Base-by-base conservation (phyloP, 805 yeast genomes). In the Lipomyces anomalus region DNA sequence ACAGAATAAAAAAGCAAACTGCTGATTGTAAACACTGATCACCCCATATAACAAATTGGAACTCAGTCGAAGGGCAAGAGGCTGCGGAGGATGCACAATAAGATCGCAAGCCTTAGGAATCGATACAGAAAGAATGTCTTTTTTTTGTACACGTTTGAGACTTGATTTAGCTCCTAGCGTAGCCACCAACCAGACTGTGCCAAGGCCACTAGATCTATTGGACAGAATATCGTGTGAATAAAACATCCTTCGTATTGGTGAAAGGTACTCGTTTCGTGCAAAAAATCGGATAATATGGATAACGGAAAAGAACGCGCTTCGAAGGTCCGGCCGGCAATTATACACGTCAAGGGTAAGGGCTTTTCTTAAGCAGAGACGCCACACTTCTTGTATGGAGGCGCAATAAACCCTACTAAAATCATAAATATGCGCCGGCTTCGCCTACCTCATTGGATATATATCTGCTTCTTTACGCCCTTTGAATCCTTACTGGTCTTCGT, bases 111-210 rank as follows among this genome's bases (percentile, higher is more conserved):
- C 57, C 6, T 38, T 44, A 2, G 56, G 47, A 23, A 56, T 55
- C 17, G 56, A 46, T 3, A 56, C 59, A 3, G 47, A 43, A 16
- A 57, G 34, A n/a, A 56, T 51, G 16, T 56, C 60, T 53, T 46
- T 53, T 24, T 55, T 42, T 7, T 55, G 51, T n/a, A 55, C 49
- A 18, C 45, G 40, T 33, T 43, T 46, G 32, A 55, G 35, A 3
- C 52, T 34, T 7, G 58, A 56, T 34, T 56, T 55, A 9, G 52
- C 33, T 7, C 59, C 59, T 7, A 55, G 51, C 2, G 59, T 55
- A 39, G 58, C 59, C 5, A 53, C 50, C 30, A 55, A 55, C 59
- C 57, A 53, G 5, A 50, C 57, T 6, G 57, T 53, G 35, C 55
- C 35, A 18, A 53, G 38, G 11, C 57, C 55, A 13, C 30, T 29